These are phyloP conservation scores for Tolypocladium ovalisporum DNA, from an alignment of 2,329 filamentous ascomycete genomes.

Conservation along the genomic window DNA sequence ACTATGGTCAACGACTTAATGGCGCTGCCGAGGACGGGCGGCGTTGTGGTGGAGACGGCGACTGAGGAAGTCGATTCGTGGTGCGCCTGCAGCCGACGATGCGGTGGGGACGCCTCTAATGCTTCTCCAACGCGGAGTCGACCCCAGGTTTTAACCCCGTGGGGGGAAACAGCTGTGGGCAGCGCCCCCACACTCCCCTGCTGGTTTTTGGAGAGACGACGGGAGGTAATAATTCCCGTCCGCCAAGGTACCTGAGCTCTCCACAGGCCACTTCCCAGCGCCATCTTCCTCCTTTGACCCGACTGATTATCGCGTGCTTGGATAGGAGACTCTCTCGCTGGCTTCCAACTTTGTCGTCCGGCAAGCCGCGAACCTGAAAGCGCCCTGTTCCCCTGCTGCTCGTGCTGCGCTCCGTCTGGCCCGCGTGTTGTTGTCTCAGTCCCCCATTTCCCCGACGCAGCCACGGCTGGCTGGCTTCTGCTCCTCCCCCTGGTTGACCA, in stretches of 20 bases:
- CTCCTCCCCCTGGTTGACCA: background rate
- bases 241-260: background rate
- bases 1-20: background rate
- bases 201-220: background rate
- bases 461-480: background rate
- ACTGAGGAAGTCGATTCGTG: background rate
- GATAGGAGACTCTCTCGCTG: background rate
- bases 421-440: background rate
- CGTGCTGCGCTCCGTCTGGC: background rate
- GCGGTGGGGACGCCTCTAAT: background rate
- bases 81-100: background rate
- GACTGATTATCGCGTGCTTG: background rate
- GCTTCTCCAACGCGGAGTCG: slow-evolving; percentile 29
- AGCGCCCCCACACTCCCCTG: slow-evolving; percentile 2
- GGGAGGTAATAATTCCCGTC: background rate
- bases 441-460: background rate
- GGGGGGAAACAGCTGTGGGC: slow-evolving; percentile 1
- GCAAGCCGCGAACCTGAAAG: background rate
- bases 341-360: background rate
- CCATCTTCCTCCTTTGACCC: background rate
- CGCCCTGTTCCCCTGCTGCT: background rate
- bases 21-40: background rate
- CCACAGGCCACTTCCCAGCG: background rate
- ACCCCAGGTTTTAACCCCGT: slow-evolving; percentile 11
- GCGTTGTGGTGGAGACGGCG: background rate